These are phyloP conservation scores for Diutina sp. DNA, from an alignment of 1,139 yeast genomes.

Conservation along the genomic window DNA sequence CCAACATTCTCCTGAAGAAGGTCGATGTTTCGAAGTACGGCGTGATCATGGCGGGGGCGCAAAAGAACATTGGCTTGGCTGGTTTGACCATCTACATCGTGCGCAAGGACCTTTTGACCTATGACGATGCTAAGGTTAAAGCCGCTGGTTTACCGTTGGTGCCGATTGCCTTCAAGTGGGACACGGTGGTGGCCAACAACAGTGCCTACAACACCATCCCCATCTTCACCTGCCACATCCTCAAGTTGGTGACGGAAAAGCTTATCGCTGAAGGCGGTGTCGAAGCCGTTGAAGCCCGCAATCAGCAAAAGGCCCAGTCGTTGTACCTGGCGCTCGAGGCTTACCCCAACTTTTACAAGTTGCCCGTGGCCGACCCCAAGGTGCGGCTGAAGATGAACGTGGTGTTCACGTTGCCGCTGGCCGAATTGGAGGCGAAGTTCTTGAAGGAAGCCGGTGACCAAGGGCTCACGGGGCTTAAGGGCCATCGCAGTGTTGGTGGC, in stretches of 20 bases:
- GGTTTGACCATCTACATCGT: conserved; percentile 87
- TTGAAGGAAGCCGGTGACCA: conserved; percentile 43
- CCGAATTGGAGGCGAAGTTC: conserved; percentile 54
- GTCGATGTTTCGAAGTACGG: conserved; percentile 81
- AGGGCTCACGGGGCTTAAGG: conserved; percentile 67
- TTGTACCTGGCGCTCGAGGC: conserved; percentile 56
- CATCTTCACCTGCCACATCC: conserved; percentile 76
- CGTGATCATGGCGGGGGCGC: conserved; percentile 88
- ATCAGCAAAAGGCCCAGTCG: conserved; percentile 44
- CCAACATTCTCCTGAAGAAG: conserved; percentile 74
- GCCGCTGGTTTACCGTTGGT: conserved; percentile 54
- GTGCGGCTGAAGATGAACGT: conserved; percentile 86
- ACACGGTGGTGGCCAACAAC: conserved; percentile 76
- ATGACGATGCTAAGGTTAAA: conserved; percentile 52
- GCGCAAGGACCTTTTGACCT: conserved; percentile 63
- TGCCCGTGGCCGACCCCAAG: conserved; percentile 44
- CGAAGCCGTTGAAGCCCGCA: conserved; percentile 15
- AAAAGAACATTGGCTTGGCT: conserved; percentile 92
- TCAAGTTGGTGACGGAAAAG: conserved; percentile 61
- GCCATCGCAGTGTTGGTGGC: conserved; percentile 96
- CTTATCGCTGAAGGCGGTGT: conserved; percentile 50
- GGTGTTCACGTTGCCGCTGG: conserved; percentile 64
- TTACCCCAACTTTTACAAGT: conserved; percentile 47
- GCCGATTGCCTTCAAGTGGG: conserved; percentile 84
- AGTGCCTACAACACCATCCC: conserved; percentile 95